phyloP scores from a whole-genome alignment of 345 rosid species.

The Populus ilicifolia region DNA sequence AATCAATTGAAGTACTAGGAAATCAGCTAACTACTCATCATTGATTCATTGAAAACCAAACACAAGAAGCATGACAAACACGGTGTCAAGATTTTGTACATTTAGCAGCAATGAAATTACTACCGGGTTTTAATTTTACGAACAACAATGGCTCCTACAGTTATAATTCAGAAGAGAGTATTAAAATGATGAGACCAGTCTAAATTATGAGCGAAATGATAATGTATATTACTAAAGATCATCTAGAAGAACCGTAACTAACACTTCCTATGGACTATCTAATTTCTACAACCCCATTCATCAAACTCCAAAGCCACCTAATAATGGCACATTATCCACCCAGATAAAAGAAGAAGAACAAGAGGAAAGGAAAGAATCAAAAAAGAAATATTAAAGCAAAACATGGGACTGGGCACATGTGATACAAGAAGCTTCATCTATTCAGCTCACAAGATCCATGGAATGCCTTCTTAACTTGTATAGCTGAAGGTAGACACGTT shows the following conservation, averaged over 20 bases:
- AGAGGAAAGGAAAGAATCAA: neutral
- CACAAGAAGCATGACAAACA: neutral
- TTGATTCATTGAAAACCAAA: neutral
- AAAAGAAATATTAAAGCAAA: neutral
- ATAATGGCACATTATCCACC: constrained; percentile 14
- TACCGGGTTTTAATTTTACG: neutral
- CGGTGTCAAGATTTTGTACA: neutral
- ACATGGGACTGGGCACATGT: neutral
- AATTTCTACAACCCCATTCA: neutral
- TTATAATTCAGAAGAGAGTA: neutral
- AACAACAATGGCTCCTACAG: neutral
- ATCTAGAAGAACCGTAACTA: neutral
- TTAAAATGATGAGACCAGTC: neutral
- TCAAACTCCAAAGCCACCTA: constrained; percentile 17
- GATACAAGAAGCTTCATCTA: constrained; percentile 7
- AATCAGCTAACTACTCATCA: no score
- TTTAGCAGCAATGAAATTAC: neutral
- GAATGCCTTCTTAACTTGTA: constrained; percentile 3
- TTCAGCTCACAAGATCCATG: constrained; percentile 4
- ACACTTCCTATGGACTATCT: constrained; percentile 9
- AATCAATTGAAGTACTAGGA: no score
- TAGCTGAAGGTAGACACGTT: constrained; percentile 6
- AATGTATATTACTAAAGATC: neutral
- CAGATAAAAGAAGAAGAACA: neutral
- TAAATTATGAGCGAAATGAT: neutral